Evolutionary conservation across 352 stramenopile genomes (phyloP).

Genomic region (Phytophthora pini): DNA sequence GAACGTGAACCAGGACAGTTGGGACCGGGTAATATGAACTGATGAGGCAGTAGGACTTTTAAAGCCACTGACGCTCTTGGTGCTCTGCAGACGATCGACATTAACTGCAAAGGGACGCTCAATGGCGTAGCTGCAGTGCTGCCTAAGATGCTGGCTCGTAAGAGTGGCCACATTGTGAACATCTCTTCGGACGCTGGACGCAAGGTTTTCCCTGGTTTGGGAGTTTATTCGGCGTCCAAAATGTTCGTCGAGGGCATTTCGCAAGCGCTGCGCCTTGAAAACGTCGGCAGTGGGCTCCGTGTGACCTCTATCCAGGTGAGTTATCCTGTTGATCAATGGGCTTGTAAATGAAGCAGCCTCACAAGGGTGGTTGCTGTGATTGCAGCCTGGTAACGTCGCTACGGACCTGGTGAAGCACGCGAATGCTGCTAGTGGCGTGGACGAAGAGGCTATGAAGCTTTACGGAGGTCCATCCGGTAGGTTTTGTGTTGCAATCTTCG

Average conservation of each 20-base stretch:
- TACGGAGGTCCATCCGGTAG: slow-evolving; percentile 63
- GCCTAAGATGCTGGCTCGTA: slow-evolving; percentile 76
- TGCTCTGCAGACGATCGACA: slow-evolving; percentile 80
- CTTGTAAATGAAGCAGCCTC: not conserved
- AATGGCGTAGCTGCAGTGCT: slow-evolving; percentile 86
- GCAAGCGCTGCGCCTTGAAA: slow-evolving; percentile 86
- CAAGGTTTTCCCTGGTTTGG: slow-evolving; percentile 84
- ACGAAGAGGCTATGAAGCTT: slow-evolving; percentile 83
- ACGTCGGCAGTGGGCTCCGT: slow-evolving; percentile 83
- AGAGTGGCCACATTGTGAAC: slow-evolving; percentile 86
- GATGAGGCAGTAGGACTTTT: not conserved
- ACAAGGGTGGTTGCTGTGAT: slow-evolving; percentile 12
- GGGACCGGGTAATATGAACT: slow-evolving; percentile 59
- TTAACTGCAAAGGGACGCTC: slow-evolving; percentile 94
- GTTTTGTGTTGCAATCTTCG: slow-evolving; percentile 8
- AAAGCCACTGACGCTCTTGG: slow-evolving; percentile 2
- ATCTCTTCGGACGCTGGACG: slow-evolving; percentile 88
- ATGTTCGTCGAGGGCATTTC: slow-evolving; percentile 93
- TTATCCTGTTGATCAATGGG: not conserved
- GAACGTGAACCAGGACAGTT: slow-evolving; percentile 92
- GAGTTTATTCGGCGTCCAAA: slow-evolving; percentile 92
- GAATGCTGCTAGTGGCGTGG: slow-evolving; percentile 65
- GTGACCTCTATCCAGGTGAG: slow-evolving; percentile 87
- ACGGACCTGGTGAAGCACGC: slow-evolving; percentile 92
- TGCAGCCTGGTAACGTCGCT: slow-evolving; percentile 88